A percentile compares a stretch with the other conserved stretches of the same genome.
These are phyloP conservation scores for Lanmaoa pseudosensibilis DNA, from an alignment of 768 basidiomycete species.

Conservation along the genomic window DNA sequence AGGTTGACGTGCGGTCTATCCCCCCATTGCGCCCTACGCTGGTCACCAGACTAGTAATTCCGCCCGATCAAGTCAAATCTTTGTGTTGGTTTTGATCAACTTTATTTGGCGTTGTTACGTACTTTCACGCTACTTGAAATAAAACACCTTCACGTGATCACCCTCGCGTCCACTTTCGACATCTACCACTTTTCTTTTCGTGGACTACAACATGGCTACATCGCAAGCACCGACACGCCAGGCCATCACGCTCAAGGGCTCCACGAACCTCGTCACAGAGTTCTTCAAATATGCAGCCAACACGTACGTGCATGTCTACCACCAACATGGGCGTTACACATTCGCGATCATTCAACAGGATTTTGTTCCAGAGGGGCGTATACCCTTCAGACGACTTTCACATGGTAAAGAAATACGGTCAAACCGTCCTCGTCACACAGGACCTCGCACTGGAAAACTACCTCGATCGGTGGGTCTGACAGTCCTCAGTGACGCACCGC, in stretches of 20 bases:
- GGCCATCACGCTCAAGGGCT: constrained; percentile 93
- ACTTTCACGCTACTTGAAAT: no score
- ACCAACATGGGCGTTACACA: background rate
- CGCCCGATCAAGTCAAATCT: no score
- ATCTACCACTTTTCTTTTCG: background rate
- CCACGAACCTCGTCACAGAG: constrained; percentile 89
- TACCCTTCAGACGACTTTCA: constrained; percentile 99
- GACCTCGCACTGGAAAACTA: constrained; percentile 93
- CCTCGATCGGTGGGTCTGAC: constrained; percentile 60
- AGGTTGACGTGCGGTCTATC: no score
- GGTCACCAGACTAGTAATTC: no score
- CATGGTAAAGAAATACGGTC: constrained; percentile 99
- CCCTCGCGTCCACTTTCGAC: background rate
- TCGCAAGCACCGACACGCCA: constrained; percentile 56
- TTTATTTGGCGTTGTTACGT: no score
- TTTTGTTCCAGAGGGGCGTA: constrained; percentile 94
- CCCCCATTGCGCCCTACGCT: no score
- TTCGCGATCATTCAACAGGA: constrained; percentile 46
- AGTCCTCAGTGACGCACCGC: background rate
- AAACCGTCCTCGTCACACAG: constrained; percentile 92
- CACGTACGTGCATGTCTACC: constrained; percentile 56
- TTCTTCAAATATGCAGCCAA: constrained; percentile 99
- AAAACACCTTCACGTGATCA: background rate
- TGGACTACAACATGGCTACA: constrained; percentile 37
- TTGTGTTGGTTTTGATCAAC: no score